Base-by-base conservation (phyloP, 2,329 filamentous ascomycete species). In the Coniella lustricola region DNA sequence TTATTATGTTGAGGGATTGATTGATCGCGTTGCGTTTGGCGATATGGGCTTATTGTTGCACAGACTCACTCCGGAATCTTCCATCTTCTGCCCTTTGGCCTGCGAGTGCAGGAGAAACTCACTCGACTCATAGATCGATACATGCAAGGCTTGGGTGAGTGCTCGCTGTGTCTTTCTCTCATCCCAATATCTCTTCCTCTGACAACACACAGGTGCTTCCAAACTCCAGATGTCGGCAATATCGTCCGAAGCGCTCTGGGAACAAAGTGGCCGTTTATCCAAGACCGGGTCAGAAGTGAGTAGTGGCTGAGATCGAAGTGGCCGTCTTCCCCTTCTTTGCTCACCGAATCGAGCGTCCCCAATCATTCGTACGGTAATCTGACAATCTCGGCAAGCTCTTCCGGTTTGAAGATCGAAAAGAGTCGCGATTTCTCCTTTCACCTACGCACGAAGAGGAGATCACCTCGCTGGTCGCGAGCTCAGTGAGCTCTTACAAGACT, bases 361-460 rank as follows among this genome's bases (percentile, higher is more conserved):
- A 18, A 41, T 32, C 21, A 53, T 29, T 14, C 21, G 21, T n/a
- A 48, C 46, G 35, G 34, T 17, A 14, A 60, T 67, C 49, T 48
- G 36, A 38, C 21, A n/a, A 60, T 67, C 38, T 67, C 46, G 25
- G 37, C 25, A 39, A 93, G 83, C 76, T 96, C 17, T 91, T 96
- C 57, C 81, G 79, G 36, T 79, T 97, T 40, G 68, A 76, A 38
- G 93, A 97, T 65, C 81, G 93, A 48, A 93, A 86, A 64, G 79
- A 85, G 7, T 72, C 77, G 1, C 74, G 77, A 3, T 87, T 87
- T 53, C 74, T 98, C 25, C 76, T 98, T 3, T 85, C 90, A 1
- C 93, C 93, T 1, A 98, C 93, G 0, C 93, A 98, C 54, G 93
- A 98, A 62, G 93, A 98, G 64, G 93, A 98, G 62, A 93, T 98